These are phyloP conservation scores for Erodium trifolium DNA, from an alignment of 441 rosid species.

Conservation along the genomic window DNA sequence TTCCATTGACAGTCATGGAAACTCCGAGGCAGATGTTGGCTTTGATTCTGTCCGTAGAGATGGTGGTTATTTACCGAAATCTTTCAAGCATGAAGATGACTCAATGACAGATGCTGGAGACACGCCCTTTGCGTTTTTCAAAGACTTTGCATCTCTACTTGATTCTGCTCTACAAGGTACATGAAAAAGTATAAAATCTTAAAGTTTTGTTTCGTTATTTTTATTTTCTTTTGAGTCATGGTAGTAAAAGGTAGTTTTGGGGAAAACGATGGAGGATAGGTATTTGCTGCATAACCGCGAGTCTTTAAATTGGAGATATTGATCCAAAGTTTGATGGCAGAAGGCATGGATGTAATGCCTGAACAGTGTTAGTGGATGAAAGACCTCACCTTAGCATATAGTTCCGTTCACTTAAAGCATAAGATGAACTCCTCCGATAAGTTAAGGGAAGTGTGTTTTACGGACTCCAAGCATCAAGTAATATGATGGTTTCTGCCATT, in stretches of 20 bases:
- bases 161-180: constrained; percentile 91
- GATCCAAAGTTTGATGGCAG: background rate
- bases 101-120: constrained; percentile 58
- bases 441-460: background rate
- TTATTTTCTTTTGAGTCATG: background rate
- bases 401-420: background rate
- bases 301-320: background rate
- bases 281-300: background rate
- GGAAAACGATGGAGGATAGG: background rate
- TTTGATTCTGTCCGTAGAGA: constrained; percentile 35
- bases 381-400: background rate
- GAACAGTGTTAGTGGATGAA: background rate
- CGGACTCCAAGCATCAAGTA: background rate
- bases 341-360: background rate
- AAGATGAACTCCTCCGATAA: background rate
- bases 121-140: constrained; percentile 41
- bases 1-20: constrained; percentile 33
- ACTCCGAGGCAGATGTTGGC: constrained; percentile 34
- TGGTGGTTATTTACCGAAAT: constrained; percentile 63
- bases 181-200: constrained; percentile 8
- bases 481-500: background rate
- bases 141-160: constrained; percentile 65
- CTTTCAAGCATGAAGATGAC: constrained; percentile 85
- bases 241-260: constrained; percentile 3
- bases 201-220: constrained; percentile 1